Conservation (phyloP, 2,329 filamentous ascomycete species). For the Stagonosporopsis chrysanthemi region DNA sequence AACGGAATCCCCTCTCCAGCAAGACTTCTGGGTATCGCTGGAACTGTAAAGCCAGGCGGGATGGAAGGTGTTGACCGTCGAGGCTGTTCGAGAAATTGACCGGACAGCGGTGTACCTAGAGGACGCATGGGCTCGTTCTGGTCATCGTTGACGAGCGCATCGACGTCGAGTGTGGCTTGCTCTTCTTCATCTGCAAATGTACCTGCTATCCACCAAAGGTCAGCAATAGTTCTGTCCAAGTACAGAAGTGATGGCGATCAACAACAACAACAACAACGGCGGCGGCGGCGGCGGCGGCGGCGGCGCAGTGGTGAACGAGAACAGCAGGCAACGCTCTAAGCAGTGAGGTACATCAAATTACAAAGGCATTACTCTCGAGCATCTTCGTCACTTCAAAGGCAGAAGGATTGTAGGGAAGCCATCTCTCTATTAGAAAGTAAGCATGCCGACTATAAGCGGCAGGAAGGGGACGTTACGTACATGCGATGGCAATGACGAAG, state of each 20-base stretch:
- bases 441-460: conserved; percentile 49
- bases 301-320: conserved; percentile 15
- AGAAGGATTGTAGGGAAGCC: conserved; percentile 44
- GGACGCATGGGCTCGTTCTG: conserved; percentile 45
- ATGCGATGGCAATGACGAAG: conserved; percentile 56
- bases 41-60: conserved; percentile 54
- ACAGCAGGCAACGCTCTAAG: conserved; percentile 26
- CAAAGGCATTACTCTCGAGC: conserved; percentile 41
- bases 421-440: conserved; percentile 54
- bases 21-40: conserved; percentile 35
- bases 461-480: conserved; percentile 54
- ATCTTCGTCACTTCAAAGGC: conserved; percentile 52
- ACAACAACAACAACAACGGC: too few species aligned
- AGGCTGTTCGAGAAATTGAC: conserved; percentile 45
- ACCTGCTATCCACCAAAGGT: conserved; percentile 64
- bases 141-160: conserved; percentile 70
- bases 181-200: conserved; percentile 65
- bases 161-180: conserved; percentile 69
- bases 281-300: conserved; percentile 27
- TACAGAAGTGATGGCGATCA: neutral
- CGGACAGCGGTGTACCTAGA: conserved; percentile 27
- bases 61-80: conserved; percentile 55
- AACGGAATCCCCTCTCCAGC: conserved; percentile 32
- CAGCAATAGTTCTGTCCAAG: conserved; percentile 45
- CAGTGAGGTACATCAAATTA: conserved; percentile 41